Conservation (phyloP, 1,139 yeast species). For the Taphrina wiesneri region DNA sequence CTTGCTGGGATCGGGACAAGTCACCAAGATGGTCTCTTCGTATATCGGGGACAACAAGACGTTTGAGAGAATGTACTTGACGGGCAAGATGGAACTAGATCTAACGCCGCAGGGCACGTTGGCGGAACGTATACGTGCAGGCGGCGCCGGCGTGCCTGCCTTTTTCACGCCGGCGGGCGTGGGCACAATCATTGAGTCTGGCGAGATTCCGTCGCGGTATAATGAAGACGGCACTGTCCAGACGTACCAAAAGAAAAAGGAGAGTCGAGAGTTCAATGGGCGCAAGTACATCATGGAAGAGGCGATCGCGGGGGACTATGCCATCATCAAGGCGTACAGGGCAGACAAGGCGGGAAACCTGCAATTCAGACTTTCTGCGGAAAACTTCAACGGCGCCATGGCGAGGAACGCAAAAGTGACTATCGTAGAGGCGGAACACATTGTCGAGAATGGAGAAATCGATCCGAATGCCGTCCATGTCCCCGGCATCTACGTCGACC, state of each 20-base stretch:
- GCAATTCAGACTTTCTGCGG: slow-evolving; percentile 54
- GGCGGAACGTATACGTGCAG: slow-evolving; percentile 56
- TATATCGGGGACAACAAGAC: slow-evolving; percentile 54
- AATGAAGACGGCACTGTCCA: slow-evolving; percentile 47
- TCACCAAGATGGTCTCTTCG: slow-evolving; percentile 53
- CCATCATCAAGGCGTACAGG: slow-evolving; percentile 53
- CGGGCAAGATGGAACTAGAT: slow-evolving; percentile 53
- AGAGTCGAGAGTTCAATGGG: slow-evolving; percentile 51
- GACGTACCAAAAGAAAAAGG: slow-evolving; percentile 49
- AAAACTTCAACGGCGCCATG: slow-evolving; percentile 53
- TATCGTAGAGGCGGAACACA: slow-evolving; percentile 56
- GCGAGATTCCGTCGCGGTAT: slow-evolving; percentile 53
- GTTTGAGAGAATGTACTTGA: slow-evolving; percentile 50
- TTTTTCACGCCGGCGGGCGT: slow-evolving; percentile 56
- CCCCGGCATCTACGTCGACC: slow-evolving; percentile 52
- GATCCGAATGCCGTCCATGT: slow-evolving; percentile 53
- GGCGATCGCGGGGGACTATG: slow-evolving; percentile 53
- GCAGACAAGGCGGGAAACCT: slow-evolving; percentile 55
- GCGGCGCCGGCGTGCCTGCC: slow-evolving; percentile 56
- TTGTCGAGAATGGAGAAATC: slow-evolving; percentile 54
- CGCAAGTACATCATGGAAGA: slow-evolving; percentile 51
- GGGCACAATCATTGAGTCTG: slow-evolving; percentile 57
- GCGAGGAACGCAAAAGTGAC: slow-evolving; percentile 54
- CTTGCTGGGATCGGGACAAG: slow-evolving; percentile 51
- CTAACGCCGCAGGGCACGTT: slow-evolving; percentile 56